A percentile compares a stretch with the other conserved stretches of the same genome.
These are phyloP conservation scores for Epichloe amarillans DNA, from an alignment of 2,329 filamentous ascomycete species.

Conservation along the genomic window DNA sequence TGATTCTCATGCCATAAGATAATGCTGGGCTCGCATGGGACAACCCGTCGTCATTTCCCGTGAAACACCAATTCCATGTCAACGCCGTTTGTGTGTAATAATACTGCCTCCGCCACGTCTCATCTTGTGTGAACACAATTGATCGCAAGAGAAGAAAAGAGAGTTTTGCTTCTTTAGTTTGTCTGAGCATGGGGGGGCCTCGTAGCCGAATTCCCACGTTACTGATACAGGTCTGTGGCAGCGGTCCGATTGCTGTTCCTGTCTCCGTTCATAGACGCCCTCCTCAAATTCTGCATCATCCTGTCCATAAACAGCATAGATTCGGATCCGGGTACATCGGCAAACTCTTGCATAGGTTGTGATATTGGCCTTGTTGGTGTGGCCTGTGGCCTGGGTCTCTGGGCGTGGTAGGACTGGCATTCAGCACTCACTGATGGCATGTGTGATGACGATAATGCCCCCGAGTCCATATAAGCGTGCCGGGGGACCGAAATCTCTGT, in stretches of 20 bases:
- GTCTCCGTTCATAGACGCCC: constrained; percentile 17
- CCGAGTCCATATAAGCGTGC: not conserved
- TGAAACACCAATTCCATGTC: not conserved
- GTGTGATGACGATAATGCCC: constrained; percentile 1
- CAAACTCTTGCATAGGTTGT: constrained; percentile 19
- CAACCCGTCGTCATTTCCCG: not conserved
- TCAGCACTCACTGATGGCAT: not conserved
- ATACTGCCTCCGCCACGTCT: too few relatives aligned
- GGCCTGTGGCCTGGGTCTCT: not conserved
- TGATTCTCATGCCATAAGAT: not conserved
- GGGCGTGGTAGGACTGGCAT: not conserved
- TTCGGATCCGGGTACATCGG: constrained; percentile 29
- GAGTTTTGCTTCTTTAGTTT: not conserved
- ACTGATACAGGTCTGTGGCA: not conserved
- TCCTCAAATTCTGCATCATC: constrained; percentile 37
- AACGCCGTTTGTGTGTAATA: not conserved
- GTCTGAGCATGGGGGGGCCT: not conserved
- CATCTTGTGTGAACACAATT: too few relatives aligned
- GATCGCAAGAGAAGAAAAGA: not conserved
- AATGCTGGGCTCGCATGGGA: not conserved
- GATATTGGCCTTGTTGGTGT: not conserved
- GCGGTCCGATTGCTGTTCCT: not conserved
- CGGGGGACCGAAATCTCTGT: not conserved
- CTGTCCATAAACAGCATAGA: constrained; percentile 37
- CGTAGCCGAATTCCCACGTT: not conserved